phyloP scores from a whole-genome alignment of 768 basidiomycete genomes.

The Coprinellus aureogranulatus region DNA sequence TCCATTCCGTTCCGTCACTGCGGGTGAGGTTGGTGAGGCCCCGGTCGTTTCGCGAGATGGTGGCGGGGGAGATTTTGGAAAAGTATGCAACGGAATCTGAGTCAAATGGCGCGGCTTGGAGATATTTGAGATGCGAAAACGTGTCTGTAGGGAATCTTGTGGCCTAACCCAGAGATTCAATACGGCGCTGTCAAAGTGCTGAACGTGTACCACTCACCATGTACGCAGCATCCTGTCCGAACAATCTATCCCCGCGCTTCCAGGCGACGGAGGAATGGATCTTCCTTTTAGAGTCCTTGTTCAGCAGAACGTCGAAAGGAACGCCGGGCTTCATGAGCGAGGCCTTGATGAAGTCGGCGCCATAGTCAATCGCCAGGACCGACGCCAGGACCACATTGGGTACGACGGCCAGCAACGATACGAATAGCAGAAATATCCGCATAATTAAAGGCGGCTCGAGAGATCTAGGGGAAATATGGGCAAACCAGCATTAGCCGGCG shows the following conservation, averaged over 20 bases:
- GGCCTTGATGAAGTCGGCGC: conserved; percentile 95
- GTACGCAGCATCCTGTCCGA: conserved; percentile 86
- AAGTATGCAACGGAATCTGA: conserved; percentile 61
- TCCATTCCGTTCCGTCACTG: conserved; percentile 69
- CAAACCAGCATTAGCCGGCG: too few relatives aligned
- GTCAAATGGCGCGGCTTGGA: conserved; percentile 68
- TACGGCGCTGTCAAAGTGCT: background rate
- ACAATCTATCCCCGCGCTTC: conserved; percentile 87
- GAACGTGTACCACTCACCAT: conserved; percentile 57
- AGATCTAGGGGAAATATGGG: background rate
- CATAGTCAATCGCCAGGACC: conserved; percentile 96
- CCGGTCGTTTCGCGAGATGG: conserved; percentile 53
- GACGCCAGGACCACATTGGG: conserved; percentile 59
- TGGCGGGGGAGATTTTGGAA: conserved; percentile 52
- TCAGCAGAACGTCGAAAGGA: conserved; percentile 93
- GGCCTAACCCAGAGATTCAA: conserved; percentile 49
- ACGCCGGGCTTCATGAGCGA: conserved; percentile 91
- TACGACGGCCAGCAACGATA: conserved; percentile 38
- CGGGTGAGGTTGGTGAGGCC: conserved; percentile 59
- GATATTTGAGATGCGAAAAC: conserved; percentile 80
- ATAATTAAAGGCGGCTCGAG: conserved; percentile 21
- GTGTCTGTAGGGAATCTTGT: conserved; percentile 88
- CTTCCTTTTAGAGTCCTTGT: conserved; percentile 96
- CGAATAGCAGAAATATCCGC: conserved; percentile 34
- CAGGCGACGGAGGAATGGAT: conserved; percentile 87